Evolutionary conservation across 1,139 yeast species (phyloP), one percentile per base, ranked within the genome.

Genomic region (Hansenula anomala): DNA sequence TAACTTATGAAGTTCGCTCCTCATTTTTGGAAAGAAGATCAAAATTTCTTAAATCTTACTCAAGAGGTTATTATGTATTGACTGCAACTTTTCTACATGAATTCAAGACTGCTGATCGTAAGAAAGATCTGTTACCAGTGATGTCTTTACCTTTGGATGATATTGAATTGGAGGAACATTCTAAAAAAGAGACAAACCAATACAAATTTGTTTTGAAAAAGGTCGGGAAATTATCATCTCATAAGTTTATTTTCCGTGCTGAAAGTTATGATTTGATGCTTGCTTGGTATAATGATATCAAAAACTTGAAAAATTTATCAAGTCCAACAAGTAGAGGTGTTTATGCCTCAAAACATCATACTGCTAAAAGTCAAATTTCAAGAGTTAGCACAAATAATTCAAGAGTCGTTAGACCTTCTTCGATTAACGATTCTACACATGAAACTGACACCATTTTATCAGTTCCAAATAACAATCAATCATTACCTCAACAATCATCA

Each of bases 201-300:
- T 85, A 81, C 64, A 89, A 88, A 62, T 92, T 92, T 63, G 85
- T 88, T 17, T 69, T 92, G 44, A 85, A 81, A 51, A 80, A 83
- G 49, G 77, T 77, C 48, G 89, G 90, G 11, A 55, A 74, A 30
- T 60, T 78, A 30, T 84, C 83, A 49, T 86, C 88, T 37, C 97
- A 90, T 63, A 89, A 88, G 55, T 89, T 94, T 88, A 95, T 89
- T 11, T 90, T 92, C 66, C 73, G 96, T 52, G 82, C 95, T 19
- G 90, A 85, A 55, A 75, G 83, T 34, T 84, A 84, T 54, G 82
- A 79, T 34, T 67, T 74, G 36, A 84, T 89, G 90, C 78, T 83
- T 55, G 75, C 72, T 22, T 92, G 98, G 98, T 87, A 76, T 60
- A 75, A 75, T 47, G 95, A 86, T 56, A 70, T 90, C 47, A 79